phyloP scores from a whole-genome alignment of 108 stramenopile genomes.

The Skeletonema marinoi region DNA sequence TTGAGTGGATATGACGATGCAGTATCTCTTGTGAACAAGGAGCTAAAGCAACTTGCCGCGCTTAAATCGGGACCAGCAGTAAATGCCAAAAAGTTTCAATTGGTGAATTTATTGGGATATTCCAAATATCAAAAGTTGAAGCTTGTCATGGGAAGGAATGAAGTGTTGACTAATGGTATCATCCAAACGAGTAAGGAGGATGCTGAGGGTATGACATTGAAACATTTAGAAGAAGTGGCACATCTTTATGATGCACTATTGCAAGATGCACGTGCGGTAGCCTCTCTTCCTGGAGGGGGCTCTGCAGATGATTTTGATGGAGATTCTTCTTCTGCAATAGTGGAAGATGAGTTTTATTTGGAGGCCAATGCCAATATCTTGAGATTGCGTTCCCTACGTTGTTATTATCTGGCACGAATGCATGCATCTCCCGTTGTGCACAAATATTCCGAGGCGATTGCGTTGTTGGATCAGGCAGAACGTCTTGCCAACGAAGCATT shows the following conservation, averaged over 20 bases:
- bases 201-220: constrained; percentile 31
- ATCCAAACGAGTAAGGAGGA: constrained; percentile 14
- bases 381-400: constrained; percentile 69
- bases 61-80: constrained; percentile 72
- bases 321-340: constrained; percentile 10
- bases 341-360: constrained; percentile 75
- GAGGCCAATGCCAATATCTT: constrained; percentile 80
- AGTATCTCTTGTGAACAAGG: constrained; percentile 47
- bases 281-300: constrained; percentile 52
- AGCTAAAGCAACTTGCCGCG: constrained; percentile 50
- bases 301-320: constrained; percentile 25
- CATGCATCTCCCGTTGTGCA: constrained; percentile 42
- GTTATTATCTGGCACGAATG: constrained; percentile 61
- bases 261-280: constrained; percentile 72
- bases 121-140: constrained; percentile 68
- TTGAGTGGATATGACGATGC: constrained; percentile 81
- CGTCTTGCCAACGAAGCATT: constrained; percentile 58
- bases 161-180: constrained; percentile 50
- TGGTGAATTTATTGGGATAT: constrained; percentile 62
- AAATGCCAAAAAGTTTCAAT: constrained; percentile 67
- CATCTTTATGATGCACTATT: constrained; percentile 82
- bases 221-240: constrained; percentile 57
- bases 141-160: constrained; percentile 55
- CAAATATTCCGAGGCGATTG: constrained; percentile 55
- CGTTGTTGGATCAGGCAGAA: constrained; percentile 64